These are phyloP conservation scores for Solanum etuberosum DNA, from an alignment of 257 asterid genomes.

Conservation along the genomic window DNA sequence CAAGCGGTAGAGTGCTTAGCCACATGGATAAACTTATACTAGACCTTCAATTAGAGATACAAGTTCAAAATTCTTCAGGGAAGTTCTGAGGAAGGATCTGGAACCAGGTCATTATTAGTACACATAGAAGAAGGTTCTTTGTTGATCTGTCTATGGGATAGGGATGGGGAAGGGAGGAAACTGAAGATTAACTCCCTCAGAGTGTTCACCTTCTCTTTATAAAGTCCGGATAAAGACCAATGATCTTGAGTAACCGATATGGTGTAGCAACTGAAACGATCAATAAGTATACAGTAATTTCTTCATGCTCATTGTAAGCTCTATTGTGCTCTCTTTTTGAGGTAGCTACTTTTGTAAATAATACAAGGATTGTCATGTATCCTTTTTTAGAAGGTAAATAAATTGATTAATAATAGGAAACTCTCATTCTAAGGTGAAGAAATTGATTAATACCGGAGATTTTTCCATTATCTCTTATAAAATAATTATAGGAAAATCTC, in stretches of 20 bases:
- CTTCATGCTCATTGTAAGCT: background rate
- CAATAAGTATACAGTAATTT: background rate
- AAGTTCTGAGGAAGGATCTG: background rate
- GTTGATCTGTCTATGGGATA: background rate
- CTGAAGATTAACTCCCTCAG: background rate
- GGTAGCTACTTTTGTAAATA: background rate
- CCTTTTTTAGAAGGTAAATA: background rate
- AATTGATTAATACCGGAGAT: background rate
- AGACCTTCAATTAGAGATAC: background rate
- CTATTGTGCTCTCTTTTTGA: background rate
- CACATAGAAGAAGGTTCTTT: background rate
- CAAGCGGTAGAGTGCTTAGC: background rate
- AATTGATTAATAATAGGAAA: background rate
- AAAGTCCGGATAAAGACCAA: background rate
- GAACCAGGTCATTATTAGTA: background rate
- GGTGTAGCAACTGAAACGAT: background rate
- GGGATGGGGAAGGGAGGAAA: background rate
- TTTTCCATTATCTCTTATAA: background rate
- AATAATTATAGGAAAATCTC: background rate
- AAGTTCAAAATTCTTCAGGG: background rate
- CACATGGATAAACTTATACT: background rate
- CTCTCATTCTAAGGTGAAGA: background rate
- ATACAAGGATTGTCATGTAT: background rate
- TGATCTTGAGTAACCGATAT: background rate
- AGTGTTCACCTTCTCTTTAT: background rate